phyloP scores from a whole-genome alignment of 768 basidiomycete species.

The Kwoniella shandongensis region DNA sequence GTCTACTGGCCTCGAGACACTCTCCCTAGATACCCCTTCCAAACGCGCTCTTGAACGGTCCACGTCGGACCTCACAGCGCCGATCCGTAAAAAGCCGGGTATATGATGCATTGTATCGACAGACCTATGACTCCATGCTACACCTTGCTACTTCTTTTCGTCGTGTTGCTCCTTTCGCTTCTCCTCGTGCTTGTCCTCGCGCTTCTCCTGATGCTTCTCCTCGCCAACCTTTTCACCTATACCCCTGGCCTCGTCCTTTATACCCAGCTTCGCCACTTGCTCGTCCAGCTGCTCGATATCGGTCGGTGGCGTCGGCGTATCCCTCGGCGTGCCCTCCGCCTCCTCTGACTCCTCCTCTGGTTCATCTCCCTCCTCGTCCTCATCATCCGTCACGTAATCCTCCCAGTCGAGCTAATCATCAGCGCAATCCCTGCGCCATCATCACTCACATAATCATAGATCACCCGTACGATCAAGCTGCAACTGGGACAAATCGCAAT shows the following conservation, averaged over 20 bases:
- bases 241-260: neutral
- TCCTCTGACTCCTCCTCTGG: constrained; percentile 63
- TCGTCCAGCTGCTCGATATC: constrained; percentile 2
- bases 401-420: constrained; percentile 30
- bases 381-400: constrained; percentile 43
- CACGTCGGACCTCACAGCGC: constrained; percentile 7
- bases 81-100: no score
- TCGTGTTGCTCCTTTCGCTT: no score
- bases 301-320: neutral
- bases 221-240: neutral
- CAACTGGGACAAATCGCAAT: constrained; percentile 96
- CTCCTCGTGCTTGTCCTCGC: constrained; percentile 5
- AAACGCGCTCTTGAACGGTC: constrained; percentile 6
- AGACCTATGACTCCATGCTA: no score
- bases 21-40: constrained; percentile 8
- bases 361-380: constrained; percentile 68
- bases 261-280: neutral
- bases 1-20: neutral
- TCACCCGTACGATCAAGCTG: constrained; percentile 83
- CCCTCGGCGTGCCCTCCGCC: constrained; percentile 19
- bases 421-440: constrained; percentile 1
- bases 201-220: neutral
- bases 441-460: constrained; percentile 85
- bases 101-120: no score
- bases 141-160: no score